phyloP scores from a whole-genome alignment of 352 stramenopile genomes.

The Pythium rishiriense region DNA sequence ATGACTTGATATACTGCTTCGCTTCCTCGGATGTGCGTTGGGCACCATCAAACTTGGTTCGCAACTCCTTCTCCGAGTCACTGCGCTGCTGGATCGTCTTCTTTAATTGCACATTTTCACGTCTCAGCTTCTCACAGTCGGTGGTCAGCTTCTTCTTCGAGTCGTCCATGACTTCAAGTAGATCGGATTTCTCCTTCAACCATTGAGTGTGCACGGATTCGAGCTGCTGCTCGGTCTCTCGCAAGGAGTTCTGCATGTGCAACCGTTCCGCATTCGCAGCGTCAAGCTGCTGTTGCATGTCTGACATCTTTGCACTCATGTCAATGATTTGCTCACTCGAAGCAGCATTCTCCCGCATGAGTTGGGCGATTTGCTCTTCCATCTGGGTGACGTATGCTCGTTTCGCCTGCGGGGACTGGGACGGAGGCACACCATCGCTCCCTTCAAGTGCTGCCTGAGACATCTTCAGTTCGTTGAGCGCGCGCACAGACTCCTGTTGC shows the following conservation, averaged over 20 bases:
- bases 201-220: slow-evolving; percentile 55
- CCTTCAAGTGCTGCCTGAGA: slow-evolving; percentile 22
- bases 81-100: slow-evolving; percentile 24
- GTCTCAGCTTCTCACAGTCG: slow-evolving; percentile 45
- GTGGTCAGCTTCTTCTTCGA: slow-evolving; percentile 31
- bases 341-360: slow-evolving; percentile 34
- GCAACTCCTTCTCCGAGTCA: slow-evolving; percentile 42
- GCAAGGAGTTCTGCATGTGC: slow-evolving; percentile 44
- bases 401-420: slow-evolving; percentile 6
- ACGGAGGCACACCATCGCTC: slow-evolving; percentile 6
- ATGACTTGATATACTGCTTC: slow-evolving; percentile 31
- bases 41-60: slow-evolving; percentile 29
- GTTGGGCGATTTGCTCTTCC: slow-evolving; percentile 35
- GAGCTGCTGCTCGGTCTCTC: slow-evolving; percentile 55
- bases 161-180: slow-evolving; percentile 43
- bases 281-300: slow-evolving; percentile 47
- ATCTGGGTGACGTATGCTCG: slow-evolving; percentile 20
- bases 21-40: slow-evolving; percentile 26
- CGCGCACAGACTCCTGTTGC: slow-evolving; percentile 39
- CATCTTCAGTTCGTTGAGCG: slow-evolving; percentile 49
- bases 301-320: slow-evolving; percentile 32
- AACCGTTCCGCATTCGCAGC: slow-evolving; percentile 41
- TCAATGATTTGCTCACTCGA: slow-evolving; percentile 27
- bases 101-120: slow-evolving; percentile 43
- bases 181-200: slow-evolving; percentile 57